Percentiles rank a stretch among this genome's conserved stretches.
Evolutionary conservation across 2,329 filamentous ascomycete genomes (phyloP).

Genomic region (Arthrobotrys megalospora): DNA sequence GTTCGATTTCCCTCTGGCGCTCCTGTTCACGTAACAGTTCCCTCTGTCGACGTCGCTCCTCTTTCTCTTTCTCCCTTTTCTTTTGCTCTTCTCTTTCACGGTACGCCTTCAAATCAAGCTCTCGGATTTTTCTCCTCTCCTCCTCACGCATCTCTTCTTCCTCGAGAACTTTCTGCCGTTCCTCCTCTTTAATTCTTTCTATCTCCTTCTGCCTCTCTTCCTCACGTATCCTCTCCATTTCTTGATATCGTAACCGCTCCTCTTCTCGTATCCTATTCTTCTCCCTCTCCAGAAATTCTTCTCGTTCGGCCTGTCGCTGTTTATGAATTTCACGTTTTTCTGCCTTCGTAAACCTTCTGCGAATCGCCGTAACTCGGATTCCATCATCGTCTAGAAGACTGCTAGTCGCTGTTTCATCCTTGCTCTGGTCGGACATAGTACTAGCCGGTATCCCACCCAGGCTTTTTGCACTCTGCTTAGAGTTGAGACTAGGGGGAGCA

Average conservation of each 20-base stretch:
- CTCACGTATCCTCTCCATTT: conserved; percentile 62
- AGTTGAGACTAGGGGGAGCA: conserved; percentile 31
- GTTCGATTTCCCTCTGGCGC: conserved; percentile 54
- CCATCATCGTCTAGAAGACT: conserved; percentile 66
- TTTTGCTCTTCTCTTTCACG: conserved; percentile 54
- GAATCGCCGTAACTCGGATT: conserved; percentile 69
- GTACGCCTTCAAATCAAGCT: conserved; percentile 45
- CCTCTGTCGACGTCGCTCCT: conserved; percentile 48
- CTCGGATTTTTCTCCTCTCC: conserved; percentile 48
- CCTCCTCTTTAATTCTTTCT: conserved; percentile 53
- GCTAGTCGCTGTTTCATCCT: conserved; percentile 37
- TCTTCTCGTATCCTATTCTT: conserved; percentile 61
- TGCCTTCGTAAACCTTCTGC: conserved; percentile 62
- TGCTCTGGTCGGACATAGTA: conserved; percentile 25
- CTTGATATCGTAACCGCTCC: conserved; percentile 49
- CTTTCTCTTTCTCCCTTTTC: conserved; percentile 55
- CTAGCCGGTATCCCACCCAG: conserved; percentile 41
- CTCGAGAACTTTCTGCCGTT: conserved; percentile 40
- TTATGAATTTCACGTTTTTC: conserved; percentile 61
- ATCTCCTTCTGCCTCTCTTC: conserved; percentile 61
- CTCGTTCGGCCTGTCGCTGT: conserved; percentile 52
- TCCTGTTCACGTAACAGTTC: conserved; percentile 49
- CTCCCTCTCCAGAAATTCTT: conserved; percentile 61
- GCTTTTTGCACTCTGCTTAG: conserved; percentile 48
- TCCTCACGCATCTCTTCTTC: conserved; percentile 53